Base-by-base conservation (phyloP, 495 filamentous ascomycete species). In the Aspergillus sparsus region DNA sequence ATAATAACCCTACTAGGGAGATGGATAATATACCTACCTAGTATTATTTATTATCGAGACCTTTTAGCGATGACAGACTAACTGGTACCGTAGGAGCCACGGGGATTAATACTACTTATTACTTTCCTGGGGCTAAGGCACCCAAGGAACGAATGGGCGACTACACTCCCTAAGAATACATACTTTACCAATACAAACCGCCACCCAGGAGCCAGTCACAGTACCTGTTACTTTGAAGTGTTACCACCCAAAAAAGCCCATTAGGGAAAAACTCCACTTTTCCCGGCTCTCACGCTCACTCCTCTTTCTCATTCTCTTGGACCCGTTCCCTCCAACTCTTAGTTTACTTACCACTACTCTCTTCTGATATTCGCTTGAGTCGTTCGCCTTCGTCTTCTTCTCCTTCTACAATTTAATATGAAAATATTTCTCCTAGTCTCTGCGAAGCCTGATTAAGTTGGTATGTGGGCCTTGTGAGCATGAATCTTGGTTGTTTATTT, bases 321-420 rank as follows among this genome's bases (percentile, higher is more conserved):
- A 53, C 32, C 36, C 37, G 42, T 50, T 65, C 35, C 45, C 46
- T 52, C 58, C 16, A 41, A 49, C 27, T 49, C 33, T 15, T 46
- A 53, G 1, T 27, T 42, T 27, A 36, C 54, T 42, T 27, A n/a
- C n/a, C n/a, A n/a, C 15, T 21, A 27, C 16, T 15, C 32, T 16
- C 21, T 27, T 27, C 21, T 27, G 21, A 27, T 27, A 27, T 27
- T 27, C 21, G 21, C 21, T 27, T 27, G 21, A 27, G 21, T 27
- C 21, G 21, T 27, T 27, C 21, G 6, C 34, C 12, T 3, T 31
- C 36, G 10, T 84, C 86, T 73, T 89, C 36, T 21, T 27, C 54
- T 35, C 18, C 47, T 16, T 18, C n/a, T 49, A 39, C 47, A 32
- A 16, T 49, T 31, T 47, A 62, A 54, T 53, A 58, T 65, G 56